Conservation (phyloP, 2,329 filamentous ascomycete species). For the Epicoccum sorghinum region DNA sequence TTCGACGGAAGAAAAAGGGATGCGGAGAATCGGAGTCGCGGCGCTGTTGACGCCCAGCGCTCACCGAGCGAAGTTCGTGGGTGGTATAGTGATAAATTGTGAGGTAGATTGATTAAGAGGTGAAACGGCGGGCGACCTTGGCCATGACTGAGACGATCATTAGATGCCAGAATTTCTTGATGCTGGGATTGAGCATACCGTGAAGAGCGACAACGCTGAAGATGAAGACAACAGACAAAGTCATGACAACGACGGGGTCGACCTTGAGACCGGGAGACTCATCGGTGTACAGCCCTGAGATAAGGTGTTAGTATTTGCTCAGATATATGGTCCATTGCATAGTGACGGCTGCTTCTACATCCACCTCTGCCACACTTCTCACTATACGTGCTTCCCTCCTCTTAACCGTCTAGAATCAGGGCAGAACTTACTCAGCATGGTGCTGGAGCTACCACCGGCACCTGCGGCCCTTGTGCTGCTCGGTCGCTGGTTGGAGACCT, state of each 20-base stretch:
- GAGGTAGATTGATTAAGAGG: constrained; percentile 50
- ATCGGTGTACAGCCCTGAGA: constrained; percentile 90
- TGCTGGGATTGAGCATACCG: constrained; percentile 64
- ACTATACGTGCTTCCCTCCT: not conserved
- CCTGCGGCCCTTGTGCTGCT: constrained; percentile 92
- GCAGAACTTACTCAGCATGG: constrained; percentile 84
- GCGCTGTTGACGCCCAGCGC: constrained; percentile 3
- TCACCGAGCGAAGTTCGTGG: constrained; percentile 5
- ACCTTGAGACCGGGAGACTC: constrained; percentile 97
- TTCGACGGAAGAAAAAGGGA: constrained; percentile 15
- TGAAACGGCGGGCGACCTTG: constrained; percentile 91
- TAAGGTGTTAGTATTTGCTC: not conserved
- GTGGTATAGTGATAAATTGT: constrained; percentile 15
- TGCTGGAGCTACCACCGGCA: constrained; percentile 94
- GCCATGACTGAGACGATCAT: constrained; percentile 73
- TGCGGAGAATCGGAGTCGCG: constrained; percentile 8
- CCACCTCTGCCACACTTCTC: not conserved
- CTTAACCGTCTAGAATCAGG: not conserved
- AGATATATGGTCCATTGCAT: not conserved
- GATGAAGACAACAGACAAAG: constrained; percentile 96
- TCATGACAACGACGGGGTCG: constrained; percentile 95
- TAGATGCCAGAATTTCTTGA: constrained; percentile 3
- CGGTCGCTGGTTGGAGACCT: constrained; percentile 90
- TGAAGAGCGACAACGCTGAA: constrained; percentile 98
- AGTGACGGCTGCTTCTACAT: not conserved